These are phyloP conservation scores for Lachnellula occidentalis DNA, from an alignment of 2,329 filamentous ascomycete genomes.

Conservation along the genomic window DNA sequence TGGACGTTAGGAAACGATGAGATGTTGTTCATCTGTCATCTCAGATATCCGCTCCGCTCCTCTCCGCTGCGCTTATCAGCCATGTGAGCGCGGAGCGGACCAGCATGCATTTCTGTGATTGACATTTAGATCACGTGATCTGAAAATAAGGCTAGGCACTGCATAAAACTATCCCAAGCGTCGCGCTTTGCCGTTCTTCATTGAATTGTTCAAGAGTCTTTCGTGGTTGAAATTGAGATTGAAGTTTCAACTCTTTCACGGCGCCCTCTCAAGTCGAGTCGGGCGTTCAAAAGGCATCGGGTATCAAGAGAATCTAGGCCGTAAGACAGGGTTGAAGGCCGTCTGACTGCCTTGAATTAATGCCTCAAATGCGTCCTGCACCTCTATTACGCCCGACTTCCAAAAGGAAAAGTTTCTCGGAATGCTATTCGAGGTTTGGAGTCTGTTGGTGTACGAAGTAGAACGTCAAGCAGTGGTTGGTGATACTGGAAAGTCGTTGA, in stretches of 20 bases:
- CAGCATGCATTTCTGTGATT: no score
- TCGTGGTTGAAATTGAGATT: neutral
- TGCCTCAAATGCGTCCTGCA: constrained; percentile 10
- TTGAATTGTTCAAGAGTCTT: neutral
- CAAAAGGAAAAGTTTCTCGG: constrained; percentile 1
- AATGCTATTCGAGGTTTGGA: constrained; percentile 1
- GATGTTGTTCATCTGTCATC: neutral
- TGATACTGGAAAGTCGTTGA: constrained; percentile 14
- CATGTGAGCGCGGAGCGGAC: no score
- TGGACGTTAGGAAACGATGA: neutral
- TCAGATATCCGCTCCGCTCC: no score
- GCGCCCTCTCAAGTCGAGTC: neutral
- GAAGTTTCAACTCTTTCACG: neutral
- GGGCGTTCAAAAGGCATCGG: constrained; percentile 11
- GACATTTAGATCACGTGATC: neutral
- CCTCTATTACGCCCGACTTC: constrained; percentile 4
- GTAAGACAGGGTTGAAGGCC: neutral
- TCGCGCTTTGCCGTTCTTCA: no score
- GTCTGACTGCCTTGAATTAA: constrained; percentile 8
- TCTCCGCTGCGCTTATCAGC: no score
- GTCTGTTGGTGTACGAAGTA: constrained; percentile 12
- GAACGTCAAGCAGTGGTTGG: constrained; percentile 11
- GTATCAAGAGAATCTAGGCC: constrained; percentile 7
- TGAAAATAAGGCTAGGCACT: neutral
- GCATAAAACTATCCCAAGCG: no score